These are phyloP conservation scores for Rhynchospora breviuscula DNA, from an alignment of 176 grass and related monocot genomes.

Conservation along the genomic window DNA sequence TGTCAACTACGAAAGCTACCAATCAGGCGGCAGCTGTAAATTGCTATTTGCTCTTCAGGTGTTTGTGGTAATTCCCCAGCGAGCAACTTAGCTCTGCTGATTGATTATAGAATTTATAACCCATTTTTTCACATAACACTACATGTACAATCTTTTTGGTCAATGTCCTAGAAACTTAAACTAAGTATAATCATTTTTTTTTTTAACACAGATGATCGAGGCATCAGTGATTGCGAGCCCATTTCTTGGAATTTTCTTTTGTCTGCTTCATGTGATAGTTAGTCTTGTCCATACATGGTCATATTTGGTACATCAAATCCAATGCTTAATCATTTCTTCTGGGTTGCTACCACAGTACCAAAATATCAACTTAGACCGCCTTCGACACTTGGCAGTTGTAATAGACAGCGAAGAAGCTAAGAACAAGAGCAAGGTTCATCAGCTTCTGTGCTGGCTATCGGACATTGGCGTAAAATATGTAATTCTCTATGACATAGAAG, in stretches of 20 bases:
- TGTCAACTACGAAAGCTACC: background rate
- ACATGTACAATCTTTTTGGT: background rate
- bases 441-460: conserved; percentile 58
- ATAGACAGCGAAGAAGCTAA: conserved; percentile 89
- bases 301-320: conserved; percentile 43
- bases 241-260: conserved; percentile 54
- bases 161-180: too few relatives aligned
- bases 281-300: conserved; percentile 42
- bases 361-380: conserved; percentile 44
- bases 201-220: conserved; percentile 24
- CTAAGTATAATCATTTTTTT: too few relatives aligned
- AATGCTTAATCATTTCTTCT: conserved; percentile 61
- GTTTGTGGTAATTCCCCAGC: conserved; percentile 10
- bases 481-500: conserved; percentile 64
- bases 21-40: background rate
- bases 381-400: conserved; percentile 62
- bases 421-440: conserved; percentile 48
- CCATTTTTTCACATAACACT: background rate
- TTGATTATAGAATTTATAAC: background rate
- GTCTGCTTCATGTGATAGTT: conserved; percentile 48
- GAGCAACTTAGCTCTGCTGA: background rate
- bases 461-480: conserved; percentile 58
- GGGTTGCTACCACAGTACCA: conserved; percentile 50
- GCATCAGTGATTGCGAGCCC: conserved; percentile 43
- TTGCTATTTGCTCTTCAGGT: background rate